Percentiles rank a stretch among this genome's conserved stretches.
phyloP scores from a whole-genome alignment of 75 land plant species.

The Ceratopteris richardii region DNA sequence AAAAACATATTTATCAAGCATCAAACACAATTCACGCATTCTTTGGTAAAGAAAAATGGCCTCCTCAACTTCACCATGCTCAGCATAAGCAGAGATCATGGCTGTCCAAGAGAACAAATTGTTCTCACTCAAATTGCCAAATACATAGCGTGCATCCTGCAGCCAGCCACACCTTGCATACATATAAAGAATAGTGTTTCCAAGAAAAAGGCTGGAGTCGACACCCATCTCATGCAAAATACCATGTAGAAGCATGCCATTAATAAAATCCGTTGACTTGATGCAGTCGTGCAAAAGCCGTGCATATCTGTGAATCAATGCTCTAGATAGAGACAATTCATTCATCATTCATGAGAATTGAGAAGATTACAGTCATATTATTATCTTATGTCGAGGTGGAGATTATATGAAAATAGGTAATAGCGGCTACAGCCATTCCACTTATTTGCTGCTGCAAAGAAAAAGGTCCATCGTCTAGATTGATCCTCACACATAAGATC shows the following conservation, averaged over 20 bases:
- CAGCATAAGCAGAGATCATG: conserved; percentile 1
- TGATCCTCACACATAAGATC: too few relatives aligned
- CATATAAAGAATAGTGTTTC: not conserved
- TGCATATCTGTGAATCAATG: not conserved
- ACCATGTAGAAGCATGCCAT: conserved; percentile 4
- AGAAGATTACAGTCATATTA: too few relatives aligned
- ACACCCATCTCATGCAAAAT: not conserved
- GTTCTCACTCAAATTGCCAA: not conserved
- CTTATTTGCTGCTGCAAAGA: too few relatives aligned
- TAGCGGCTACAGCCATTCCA: too few relatives aligned
- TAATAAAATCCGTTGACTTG: not conserved
- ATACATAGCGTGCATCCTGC: not conserved
- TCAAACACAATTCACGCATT: not conserved
- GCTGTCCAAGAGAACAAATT: conserved; percentile 13
- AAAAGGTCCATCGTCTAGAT: too few relatives aligned
- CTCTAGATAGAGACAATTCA: not conserved
- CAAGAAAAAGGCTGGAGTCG: not conserved
- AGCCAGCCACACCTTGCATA: conserved; percentile 4
- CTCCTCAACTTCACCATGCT: not conserved
- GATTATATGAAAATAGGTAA: too few relatives aligned
- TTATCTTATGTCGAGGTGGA: too few relatives aligned
- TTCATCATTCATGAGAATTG: not conserved
- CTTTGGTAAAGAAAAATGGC: not conserved
- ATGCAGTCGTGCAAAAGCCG: not conserved
- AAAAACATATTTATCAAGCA: not conserved